Evolutionary conservation across 2,329 filamentous ascomycete species (phyloP), one percentile per base, ranked within the genome.

Genomic region (Colletotrichum falcatum): DNA sequence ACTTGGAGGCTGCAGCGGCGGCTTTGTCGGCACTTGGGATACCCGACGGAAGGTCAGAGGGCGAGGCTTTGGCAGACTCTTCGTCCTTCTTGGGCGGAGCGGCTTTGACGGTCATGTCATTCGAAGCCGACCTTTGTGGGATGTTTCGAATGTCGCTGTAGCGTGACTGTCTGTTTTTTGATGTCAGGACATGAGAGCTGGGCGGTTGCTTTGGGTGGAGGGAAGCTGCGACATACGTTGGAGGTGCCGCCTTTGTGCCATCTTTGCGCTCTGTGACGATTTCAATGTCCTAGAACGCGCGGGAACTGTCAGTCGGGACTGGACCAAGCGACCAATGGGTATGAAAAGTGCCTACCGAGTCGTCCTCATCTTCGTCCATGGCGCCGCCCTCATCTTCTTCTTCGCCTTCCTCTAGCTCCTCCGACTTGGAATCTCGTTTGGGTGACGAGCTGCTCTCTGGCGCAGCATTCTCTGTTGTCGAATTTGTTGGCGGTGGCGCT

Each of bases 1-100:
- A 97, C 68, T 92, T 95, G 49, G 92, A 83, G 80, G 94, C 83
- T 79, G 96, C 84, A 75, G 91, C 83, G 1, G 89, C 88, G 60
- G 89, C 88, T 72, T 84, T 77, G 73, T 87, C 81, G 80, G 83
- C 87, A 81, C 83, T 89, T 37, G 81, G 79, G 7, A 76, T 66
- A 16, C 76, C 75, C 1, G 76, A 73, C 23, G 74, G 73, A 51
- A 79, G 79, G 44, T 76, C 62, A 20, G 78, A 74, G 14, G 77
- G 69, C 33, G 76, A 64, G 37, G 72, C 64, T 69, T 80, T 80
- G 5, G 54, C 18, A 5, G 81, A 74, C 20, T 79, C 76, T 7
- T 82, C 80, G 9, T 87, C 85, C 73, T 85, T 86, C 75, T 86
- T 88, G 51, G 79, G 74, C 0, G 83, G 78, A 5, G 82, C 78